phyloP scores from a whole-genome alignment of 371 early-diverging fungal species.

The Mycotypha africana region DNA sequence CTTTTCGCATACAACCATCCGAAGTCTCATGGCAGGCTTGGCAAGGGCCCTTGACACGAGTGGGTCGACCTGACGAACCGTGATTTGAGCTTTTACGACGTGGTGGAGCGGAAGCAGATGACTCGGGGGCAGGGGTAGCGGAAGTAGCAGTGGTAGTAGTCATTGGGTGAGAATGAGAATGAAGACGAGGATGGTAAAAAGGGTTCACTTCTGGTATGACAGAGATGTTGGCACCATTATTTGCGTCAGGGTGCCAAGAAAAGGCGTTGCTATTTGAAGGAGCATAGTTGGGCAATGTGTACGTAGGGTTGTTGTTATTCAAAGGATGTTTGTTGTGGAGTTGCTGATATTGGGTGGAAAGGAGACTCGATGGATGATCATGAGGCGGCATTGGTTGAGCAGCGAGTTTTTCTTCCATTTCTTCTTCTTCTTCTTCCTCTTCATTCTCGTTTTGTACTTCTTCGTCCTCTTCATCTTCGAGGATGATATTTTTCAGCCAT shows the following conservation, averaged over 20 bases:
- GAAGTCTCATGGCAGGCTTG: conserved; percentile 43
- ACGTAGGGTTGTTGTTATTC: background rate
- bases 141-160: background rate
- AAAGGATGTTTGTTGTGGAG: background rate
- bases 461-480: conserved; percentile 10
- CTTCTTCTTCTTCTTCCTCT: conserved; percentile 15
- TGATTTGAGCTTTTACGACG: conserved; percentile 7
- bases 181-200: background rate
- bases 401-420: conserved; percentile 13
- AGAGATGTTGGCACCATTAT: too few species aligned
- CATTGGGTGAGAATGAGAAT: background rate
- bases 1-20: conserved; percentile 50
- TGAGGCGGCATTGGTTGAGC: conserved; percentile 19
- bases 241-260: too few species aligned
- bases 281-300: too few species aligned
- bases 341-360: background rate
- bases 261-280: too few species aligned
- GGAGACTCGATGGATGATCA: conserved; percentile 11
- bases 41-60: conserved; percentile 41
- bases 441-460: conserved; percentile 14
- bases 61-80: conserved; percentile 28
- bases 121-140: too few species aligned
- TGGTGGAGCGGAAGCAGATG: background rate
- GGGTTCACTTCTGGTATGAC: background rate
- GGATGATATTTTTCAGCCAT: conserved; percentile 17